Evolutionary conservation across 1,139 yeast species (phyloP), one percentile per base, ranked within the genome.

Genomic region (Zygoascus hellenicus): DNA sequence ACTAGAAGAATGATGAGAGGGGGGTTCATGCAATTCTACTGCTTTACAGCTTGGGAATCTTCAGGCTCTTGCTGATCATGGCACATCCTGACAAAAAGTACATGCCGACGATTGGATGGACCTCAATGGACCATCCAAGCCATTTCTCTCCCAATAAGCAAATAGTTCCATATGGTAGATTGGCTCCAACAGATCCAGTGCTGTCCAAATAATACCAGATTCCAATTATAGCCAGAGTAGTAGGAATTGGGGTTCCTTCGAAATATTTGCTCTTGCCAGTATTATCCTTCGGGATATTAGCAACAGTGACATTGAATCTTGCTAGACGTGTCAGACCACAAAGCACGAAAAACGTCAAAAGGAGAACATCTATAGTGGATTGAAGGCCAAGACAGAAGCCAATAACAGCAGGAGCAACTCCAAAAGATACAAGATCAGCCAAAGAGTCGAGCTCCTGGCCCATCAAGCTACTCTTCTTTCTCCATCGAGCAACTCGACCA

Each of bases 401-500:
- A 65, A 88, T 83, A 14, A 90, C 76, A 1, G 97, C 96, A 3
- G 97, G 97, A 3, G 94, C 87, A 17, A 89, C 96, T 52, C 96
- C 95, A 65, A 90, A 90, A 13, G 95, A 83, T 30, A 92, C 79
- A 61, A 92, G 78, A 67, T 92, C 98, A 19, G 98, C 98, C 60
- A 92, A 76, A 1, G 97, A 88, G 64, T 92, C 98, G 58, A 92
- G 78, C 68, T 92, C 98, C 67, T 92, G 97, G 51, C 98, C 98
- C 88, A 94, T 87, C 49, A 92, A 74, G 19, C 95, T 83, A 2
- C 96, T 79, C 69, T 92, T 88, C 66, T 89, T 84, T 69, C 97
- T 79, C 71, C 92, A 77, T 59, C 98, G 77, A 5, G 98, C 98
- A 7, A 92, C 98, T 60, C 96, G 80, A 28, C 98, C 98, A 64